A percentile compares a stretch with the other conserved stretches of the same genome.
Conservation (phyloP, 164 flowering plant genomes). For the Buxus sempervirens region DNA sequence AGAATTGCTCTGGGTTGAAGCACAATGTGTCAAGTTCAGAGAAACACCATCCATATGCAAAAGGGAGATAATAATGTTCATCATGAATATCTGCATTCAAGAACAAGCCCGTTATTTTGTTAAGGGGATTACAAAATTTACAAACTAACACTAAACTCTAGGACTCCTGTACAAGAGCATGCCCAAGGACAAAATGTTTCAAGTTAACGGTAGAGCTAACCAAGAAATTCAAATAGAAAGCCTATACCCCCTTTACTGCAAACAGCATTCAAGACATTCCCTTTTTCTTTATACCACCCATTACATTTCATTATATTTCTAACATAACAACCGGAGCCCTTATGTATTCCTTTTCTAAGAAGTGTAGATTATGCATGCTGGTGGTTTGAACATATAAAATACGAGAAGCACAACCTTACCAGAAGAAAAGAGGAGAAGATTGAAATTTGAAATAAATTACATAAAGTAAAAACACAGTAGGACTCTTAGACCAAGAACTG, state of each 20-base stretch:
- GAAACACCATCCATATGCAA: constrained; percentile 77
- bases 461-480: too few species aligned
- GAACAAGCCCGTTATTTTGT: background rate
- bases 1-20: constrained; percentile 31
- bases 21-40: constrained; percentile 38
- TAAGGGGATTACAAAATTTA: background rate
- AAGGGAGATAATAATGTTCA: constrained; percentile 77
- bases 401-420: constrained; percentile 5
- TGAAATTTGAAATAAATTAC: background rate
- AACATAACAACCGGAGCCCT: too few species aligned
- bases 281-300: too few species aligned
- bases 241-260: too few species aligned
- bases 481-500: background rate
- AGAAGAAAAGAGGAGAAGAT: background rate
- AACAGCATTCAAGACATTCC: too few species aligned
- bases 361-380: too few species aligned
- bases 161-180: too few species aligned
- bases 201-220: background rate
- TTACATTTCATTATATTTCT: too few species aligned
- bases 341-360: too few species aligned
- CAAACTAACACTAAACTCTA: background rate
- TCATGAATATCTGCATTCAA: constrained; percentile 73
- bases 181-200: too few species aligned
- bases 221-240: background rate
- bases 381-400: background rate